Percentiles rank a stretch among this genome's conserved stretches.
Conservation (phyloP, 2,329 filamentous ascomycete genomes). For the Nectriaceae sp. region DNA sequence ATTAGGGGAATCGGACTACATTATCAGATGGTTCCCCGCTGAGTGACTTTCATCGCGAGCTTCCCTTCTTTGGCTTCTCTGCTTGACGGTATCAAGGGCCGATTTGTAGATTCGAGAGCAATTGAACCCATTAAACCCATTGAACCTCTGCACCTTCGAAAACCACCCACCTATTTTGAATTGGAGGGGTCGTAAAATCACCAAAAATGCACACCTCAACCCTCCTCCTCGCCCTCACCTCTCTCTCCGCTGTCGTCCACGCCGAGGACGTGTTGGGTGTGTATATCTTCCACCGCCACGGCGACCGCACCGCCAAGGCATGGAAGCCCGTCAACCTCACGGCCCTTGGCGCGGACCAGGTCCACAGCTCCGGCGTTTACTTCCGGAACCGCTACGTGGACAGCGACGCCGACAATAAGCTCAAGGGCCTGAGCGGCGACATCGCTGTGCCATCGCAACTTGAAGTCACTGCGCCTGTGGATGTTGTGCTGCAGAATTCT, state of each 20-base stretch:
- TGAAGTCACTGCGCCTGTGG: slow-evolving; percentile 68
- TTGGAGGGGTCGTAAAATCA: slow-evolving; percentile 6
- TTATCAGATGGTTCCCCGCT: too few species aligned
- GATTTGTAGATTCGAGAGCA: too few species aligned
- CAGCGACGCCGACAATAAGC: slow-evolving; percentile 56
- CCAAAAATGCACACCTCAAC: slow-evolving; percentile 3
- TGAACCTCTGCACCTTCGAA: too few species aligned
- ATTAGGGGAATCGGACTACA: too few species aligned
- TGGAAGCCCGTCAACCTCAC: slow-evolving; percentile 73
- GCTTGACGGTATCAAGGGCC: too few species aligned
- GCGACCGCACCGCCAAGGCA: slow-evolving; percentile 81
- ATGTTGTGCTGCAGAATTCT: slow-evolving; percentile 79
- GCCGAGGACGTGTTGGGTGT: slow-evolving; percentile 76
- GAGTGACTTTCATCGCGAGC: too few species aligned
- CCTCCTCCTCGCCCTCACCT: slow-evolving; percentile 33
- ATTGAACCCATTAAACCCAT: too few species aligned
- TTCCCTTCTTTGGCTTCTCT: too few species aligned
- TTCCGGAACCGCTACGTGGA: slow-evolving; percentile 77
- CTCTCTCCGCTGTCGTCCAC: slow-evolving; percentile 39
- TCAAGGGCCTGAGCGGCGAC: slow-evolving; percentile 67
- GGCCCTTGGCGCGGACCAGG: slow-evolving; percentile 75
- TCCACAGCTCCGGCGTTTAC: slow-evolving; percentile 71
- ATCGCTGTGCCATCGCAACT: slow-evolving; percentile 71
- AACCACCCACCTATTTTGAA: too few species aligned
- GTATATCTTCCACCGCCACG: slow-evolving; percentile 88